A percentile compares a stretch with the other conserved stretches of the same genome.
phyloP scores from a whole-genome alignment of 306 rosid genomes.

The Phaseolus lunatus region DNA sequence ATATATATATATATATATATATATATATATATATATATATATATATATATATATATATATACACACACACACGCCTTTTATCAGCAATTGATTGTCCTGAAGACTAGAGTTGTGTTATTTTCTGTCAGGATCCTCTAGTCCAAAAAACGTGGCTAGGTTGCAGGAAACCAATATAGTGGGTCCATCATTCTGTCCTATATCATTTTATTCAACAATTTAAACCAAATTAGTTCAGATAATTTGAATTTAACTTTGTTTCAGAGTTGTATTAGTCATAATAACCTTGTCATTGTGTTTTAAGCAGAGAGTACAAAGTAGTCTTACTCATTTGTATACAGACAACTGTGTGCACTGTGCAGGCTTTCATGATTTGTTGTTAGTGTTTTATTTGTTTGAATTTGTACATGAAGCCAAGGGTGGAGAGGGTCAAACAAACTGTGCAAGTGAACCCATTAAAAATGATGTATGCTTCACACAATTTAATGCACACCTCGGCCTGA shows the following conservation, averaged over 20 bases:
- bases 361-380: constrained; percentile 45
- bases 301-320: background rate
- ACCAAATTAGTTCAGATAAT: background rate
- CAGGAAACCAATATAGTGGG: background rate
- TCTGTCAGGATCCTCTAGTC: constrained; percentile 12
- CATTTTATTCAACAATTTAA: background rate
- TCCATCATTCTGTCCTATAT: background rate
- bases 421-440: constrained; percentile 52
- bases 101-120: constrained; percentile 28
- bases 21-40: background rate
- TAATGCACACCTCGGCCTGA: constrained; percentile 48
- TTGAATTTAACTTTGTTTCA: no score
- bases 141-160: background rate
- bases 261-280: background rate
- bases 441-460: constrained; percentile 39
- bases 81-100: constrained; percentile 48
- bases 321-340: background rate
- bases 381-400: constrained; percentile 7
- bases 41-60: no score
- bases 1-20: background rate
- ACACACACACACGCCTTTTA: no score
- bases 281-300: background rate
- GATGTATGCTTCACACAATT: constrained; percentile 44
- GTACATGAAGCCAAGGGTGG: constrained; percentile 3
- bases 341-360: background rate